phyloP scores from a whole-genome alignment of 192 early-diverging fungal genomes.

The Chytriomyces sp. region DNA sequence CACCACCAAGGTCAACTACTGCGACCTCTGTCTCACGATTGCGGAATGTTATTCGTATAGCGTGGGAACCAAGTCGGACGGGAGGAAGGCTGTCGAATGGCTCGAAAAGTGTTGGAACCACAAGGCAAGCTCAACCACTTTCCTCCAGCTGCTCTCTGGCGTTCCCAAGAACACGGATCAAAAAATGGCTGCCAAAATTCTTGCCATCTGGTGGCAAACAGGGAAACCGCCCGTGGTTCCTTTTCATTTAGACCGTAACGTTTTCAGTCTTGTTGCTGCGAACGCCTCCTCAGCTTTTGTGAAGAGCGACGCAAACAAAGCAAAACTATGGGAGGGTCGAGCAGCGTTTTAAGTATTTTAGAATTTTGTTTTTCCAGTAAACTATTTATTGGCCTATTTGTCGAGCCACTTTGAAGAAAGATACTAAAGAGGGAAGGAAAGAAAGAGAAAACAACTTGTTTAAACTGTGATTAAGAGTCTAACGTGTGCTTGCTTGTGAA shows the following conservation, averaged over 20 bases:
- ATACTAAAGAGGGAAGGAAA: background rate
- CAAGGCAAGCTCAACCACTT: background rate
- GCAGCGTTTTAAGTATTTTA: too few relatives aligned
- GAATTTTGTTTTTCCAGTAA: too few relatives aligned
- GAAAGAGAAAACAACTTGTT: background rate
- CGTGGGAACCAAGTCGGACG: background rate
- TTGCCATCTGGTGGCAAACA: background rate
- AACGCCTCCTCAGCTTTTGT: too few relatives aligned
- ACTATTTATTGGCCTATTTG: too few relatives aligned
- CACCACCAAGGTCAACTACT: background rate
- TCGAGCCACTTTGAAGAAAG: background rate
- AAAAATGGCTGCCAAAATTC: background rate
- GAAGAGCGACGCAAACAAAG: too few relatives aligned
- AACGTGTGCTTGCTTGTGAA: background rate
- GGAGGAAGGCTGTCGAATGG: conserved; percentile 3
- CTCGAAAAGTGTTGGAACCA: conserved; percentile 11
- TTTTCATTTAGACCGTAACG: too few relatives aligned
- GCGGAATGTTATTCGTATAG: conserved; percentile 10
- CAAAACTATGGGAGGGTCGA: too few relatives aligned
- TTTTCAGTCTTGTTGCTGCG: too few relatives aligned
- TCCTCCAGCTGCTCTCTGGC: background rate
- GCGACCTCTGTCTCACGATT: background rate
- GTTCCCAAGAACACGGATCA: background rate
- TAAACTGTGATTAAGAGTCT: background rate
- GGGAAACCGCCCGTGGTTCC: background rate